A percentile compares a stretch with the other conserved stretches of the same genome.
These are phyloP conservation scores for Davidsoniella eucalypti DNA, from an alignment of 2,329 filamentous ascomycete genomes.

Conservation along the genomic window DNA sequence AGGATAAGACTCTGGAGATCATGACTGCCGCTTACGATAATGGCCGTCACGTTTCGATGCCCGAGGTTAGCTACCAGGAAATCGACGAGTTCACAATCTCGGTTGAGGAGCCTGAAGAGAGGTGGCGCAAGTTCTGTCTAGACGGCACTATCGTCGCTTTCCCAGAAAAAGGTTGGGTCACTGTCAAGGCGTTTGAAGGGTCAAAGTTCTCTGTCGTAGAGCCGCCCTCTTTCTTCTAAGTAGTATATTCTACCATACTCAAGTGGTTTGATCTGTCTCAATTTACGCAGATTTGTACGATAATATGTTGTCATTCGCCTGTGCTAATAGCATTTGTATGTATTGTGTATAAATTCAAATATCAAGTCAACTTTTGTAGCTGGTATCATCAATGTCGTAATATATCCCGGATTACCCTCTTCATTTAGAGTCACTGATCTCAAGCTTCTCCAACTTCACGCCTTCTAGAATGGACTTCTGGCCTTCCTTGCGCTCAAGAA, in stretches of 20 bases:
- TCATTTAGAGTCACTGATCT: slow-evolving; percentile 12
- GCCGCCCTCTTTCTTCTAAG: background rate
- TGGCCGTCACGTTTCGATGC: slow-evolving; percentile 37
- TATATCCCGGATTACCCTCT: slow-evolving; percentile 2
- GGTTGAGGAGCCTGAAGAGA: slow-evolving; percentile 47
- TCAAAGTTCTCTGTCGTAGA: slow-evolving; percentile 27
- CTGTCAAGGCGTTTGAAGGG: slow-evolving; percentile 35
- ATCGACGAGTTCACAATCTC: slow-evolving; percentile 51
- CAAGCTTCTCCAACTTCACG: slow-evolving; percentile 16
- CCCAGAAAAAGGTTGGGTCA: slow-evolving; percentile 53
- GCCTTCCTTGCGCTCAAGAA: slow-evolving; percentile 1
- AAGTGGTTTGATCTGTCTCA: background rate
- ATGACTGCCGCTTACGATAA: slow-evolving; percentile 50
- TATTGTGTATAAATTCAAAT: background rate
- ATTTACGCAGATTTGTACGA: too few relatives aligned
- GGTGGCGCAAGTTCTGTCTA: slow-evolving; percentile 79
- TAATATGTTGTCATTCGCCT: background rate
- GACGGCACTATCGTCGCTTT: slow-evolving; percentile 76
- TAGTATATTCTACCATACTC: background rate
- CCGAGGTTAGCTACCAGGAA: slow-evolving; percentile 54
- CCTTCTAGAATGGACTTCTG: slow-evolving; percentile 12
- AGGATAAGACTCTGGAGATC: slow-evolving; percentile 54
- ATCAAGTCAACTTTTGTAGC: slow-evolving; percentile 9
- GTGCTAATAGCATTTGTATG: too few relatives aligned
- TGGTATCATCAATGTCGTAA: slow-evolving; percentile 16